Conservation (phyloP, 208 protist species). For the Trypanosoma melophagium region DNA sequence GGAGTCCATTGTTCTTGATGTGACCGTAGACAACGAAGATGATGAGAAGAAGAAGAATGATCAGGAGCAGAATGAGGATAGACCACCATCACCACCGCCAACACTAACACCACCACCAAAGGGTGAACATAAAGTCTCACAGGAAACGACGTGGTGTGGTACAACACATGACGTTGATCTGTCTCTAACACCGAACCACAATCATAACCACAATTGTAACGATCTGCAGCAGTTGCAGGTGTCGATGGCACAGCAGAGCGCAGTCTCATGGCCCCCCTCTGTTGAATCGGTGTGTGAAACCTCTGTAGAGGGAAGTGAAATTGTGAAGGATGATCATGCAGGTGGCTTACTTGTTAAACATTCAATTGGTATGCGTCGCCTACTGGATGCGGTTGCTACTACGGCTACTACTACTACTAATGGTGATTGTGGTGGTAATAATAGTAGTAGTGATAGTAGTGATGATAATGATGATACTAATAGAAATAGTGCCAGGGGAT, state of each 20-base stretch:
- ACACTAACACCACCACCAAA: no score
- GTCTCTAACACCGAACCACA: not conserved
- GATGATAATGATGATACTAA: not conserved
- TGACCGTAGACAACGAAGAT: slow-evolving; percentile 6
- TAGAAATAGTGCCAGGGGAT: not conserved
- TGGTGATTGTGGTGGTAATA: not conserved
- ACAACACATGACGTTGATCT: not conserved
- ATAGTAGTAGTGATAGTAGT: not conserved
- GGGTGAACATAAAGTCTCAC: not conserved
- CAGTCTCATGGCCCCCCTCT: slow-evolving; percentile 2
- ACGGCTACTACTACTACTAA: not conserved
- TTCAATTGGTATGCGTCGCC: no score
- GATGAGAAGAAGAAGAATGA: not conserved
- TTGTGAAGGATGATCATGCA: no score
- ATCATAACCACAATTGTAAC: not conserved
- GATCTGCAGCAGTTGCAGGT: not conserved
- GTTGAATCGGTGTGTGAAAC: slow-evolving; percentile 1
- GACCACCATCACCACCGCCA: no score
- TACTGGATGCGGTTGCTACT: no score
- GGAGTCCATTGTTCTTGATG: slow-evolving; percentile 8
- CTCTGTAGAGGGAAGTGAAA: not conserved
- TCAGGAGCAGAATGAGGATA: not conserved
- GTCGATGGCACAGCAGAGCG: not conserved
- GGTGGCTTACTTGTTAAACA: no score
- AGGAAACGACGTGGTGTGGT: not conserved